phyloP scores from a whole-genome alignment of 2,329 filamentous ascomycete genomes.

The Pseudofabraea citricarpa region DNA sequence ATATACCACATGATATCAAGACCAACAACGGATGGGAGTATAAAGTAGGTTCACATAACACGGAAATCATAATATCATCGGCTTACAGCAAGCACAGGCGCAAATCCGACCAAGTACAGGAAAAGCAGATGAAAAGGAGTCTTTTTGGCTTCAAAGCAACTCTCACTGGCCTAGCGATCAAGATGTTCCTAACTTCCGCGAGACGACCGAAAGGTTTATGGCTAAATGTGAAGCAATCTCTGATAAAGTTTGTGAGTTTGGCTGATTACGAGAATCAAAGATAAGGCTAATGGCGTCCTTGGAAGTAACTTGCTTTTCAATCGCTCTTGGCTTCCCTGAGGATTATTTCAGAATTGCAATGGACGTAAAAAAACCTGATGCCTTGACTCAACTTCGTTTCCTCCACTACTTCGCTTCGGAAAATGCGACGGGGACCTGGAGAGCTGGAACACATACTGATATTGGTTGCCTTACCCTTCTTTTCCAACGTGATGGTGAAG shows the following conservation, averaged over 20 bases:
- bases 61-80: not conserved
- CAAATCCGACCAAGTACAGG: not conserved
- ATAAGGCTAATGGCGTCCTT: not conserved
- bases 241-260: not conserved
- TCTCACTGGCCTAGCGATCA: not conserved
- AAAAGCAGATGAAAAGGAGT: not conserved
- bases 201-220: not conserved
- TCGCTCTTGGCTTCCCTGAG: not conserved
- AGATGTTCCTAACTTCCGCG: not conserved
- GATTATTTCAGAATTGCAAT: slow-evolving; percentile 28
- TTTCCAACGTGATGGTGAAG: slow-evolving; percentile 55
- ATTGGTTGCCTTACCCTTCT: slow-evolving; percentile 57
- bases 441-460: slow-evolving; percentile 57
- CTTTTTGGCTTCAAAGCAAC: not conserved
- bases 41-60: not conserved
- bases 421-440: slow-evolving; percentile 37
- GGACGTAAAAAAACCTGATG: slow-evolving; percentile 38
- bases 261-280: not conserved
- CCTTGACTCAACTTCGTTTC: slow-evolving; percentile 45
- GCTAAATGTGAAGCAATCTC: not conserved
- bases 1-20: slow-evolving; percentile 31
- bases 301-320: not conserved
- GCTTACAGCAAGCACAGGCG: not conserved
- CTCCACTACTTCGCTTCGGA: slow-evolving; percentile 48
- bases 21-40: not conserved